Evolutionary conservation across 2,329 filamentous ascomycete genomes (phyloP), one percentile per base, ranked within the genome.

Genomic region (Pezicula neosporulosa): DNA sequence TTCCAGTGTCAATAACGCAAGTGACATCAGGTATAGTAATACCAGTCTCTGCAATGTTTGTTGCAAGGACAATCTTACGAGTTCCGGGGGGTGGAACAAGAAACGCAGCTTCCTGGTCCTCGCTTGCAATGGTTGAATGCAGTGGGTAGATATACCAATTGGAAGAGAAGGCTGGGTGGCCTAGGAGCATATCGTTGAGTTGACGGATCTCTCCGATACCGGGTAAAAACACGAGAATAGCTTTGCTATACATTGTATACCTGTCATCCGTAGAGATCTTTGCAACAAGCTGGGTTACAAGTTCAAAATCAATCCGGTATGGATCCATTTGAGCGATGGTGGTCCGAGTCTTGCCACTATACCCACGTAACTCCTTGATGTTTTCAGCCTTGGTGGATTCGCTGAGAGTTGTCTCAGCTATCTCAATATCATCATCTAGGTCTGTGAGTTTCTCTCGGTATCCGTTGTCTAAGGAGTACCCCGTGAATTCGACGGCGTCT

Each of bases 11-110:
- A 52, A 99, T 88, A 43, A 99, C 94, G 61, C 92, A 96, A 0
- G 94, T 97, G 28, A 99, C 90, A 66, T 99, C 94, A 1, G 94
- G 94, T 58, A 99, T 99, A 0, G 94, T 99, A 65, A 99, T 96
- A 74, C 94, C 94, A 1, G 94, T 99, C 69, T 99, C 94, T 4
- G 94, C 94, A 67, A 99, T 99, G 65, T 99, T 99, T 13, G 94
- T 99, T 2, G 94, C 92, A 49, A 99, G 80, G 2, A 99, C 93
- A 57, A 99, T 94, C 72, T 99, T 99, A 56, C 92, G 82, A 51
- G 85, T 77, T 0, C 93, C 93, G 3, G 77, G 78, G 1, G 92
- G 90, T 6, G 94, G 94, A 0, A 96, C 72, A 6, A 90, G 75
- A 66, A 99, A 99, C 0, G 94, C 94, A 33, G 88, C 86, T 69